Percentiles rank a stretch among this genome's conserved stretches.
phyloP scores from a whole-genome alignment of 352 stramenopile species.

The Phytophthora pini region DNA sequence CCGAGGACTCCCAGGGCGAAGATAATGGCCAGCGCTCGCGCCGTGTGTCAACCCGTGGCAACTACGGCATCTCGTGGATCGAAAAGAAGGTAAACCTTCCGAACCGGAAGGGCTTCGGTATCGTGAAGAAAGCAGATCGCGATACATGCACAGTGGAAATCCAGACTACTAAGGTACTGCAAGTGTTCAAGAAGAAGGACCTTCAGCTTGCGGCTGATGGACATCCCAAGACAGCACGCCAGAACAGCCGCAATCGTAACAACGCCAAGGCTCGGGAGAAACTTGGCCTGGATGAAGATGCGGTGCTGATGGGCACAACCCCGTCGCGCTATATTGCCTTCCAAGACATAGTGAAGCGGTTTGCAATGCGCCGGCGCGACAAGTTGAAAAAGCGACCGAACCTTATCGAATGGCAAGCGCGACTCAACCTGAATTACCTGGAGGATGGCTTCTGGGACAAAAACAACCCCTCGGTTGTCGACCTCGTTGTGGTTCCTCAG shows the following conservation, averaged over 20 bases:
- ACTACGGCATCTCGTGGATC: slow-evolving; percentile 90
- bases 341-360: slow-evolving; percentile 87
- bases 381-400: slow-evolving; percentile 89
- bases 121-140: slow-evolving; percentile 86
- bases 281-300: slow-evolving; percentile 72
- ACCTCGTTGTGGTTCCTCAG: slow-evolving; percentile 72
- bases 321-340: slow-evolving; percentile 81
- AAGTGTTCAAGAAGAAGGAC: slow-evolving; percentile 91
- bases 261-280: slow-evolving; percentile 79
- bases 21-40: slow-evolving; percentile 75
- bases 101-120: slow-evolving; percentile 73
- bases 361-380: slow-evolving; percentile 81
- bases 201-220: slow-evolving; percentile 77
- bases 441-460: slow-evolving; percentile 65
- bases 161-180: slow-evolving; percentile 68
- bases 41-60: slow-evolving; percentile 75
- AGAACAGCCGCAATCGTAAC: slow-evolving; percentile 69
- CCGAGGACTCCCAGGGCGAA: slow-evolving; percentile 84
- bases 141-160: slow-evolving; percentile 89
- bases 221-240: slow-evolving; percentile 54
- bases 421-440: slow-evolving; percentile 69
- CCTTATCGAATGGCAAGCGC: slow-evolving; percentile 75
- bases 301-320: slow-evolving; percentile 84
- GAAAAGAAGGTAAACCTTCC: slow-evolving; percentile 85
- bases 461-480: slow-evolving; percentile 58